Base-by-base conservation (phyloP, 306 rosid genomes). In the Dryas alaskensis region DNA sequence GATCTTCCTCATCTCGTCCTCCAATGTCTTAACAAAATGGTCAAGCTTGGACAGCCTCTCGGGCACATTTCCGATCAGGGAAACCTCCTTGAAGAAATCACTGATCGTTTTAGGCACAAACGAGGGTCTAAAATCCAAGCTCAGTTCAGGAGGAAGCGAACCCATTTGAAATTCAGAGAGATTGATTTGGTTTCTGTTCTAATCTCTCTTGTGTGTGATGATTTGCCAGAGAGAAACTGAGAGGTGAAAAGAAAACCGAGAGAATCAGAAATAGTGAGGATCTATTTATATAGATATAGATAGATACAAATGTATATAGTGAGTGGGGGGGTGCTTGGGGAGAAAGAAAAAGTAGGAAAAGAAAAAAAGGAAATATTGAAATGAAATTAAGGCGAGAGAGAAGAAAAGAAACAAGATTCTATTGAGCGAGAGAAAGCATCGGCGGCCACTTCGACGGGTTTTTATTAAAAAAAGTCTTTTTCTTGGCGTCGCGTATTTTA, bases 1-100 rank as follows among this genome's bases (percentile, higher is more conserved):
- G 91, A 94, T 94, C 91, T 94, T 94, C 73, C 60, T 74, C 87
- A 80, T 83, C 76, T 94, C 98, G 1, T 87, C 92, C 81, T 91
- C 92, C 81, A 94, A 84, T 51, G 77, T 72, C 22, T 76, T 46
- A 39, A 88, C 69, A 19, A 83, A 83, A 79, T 86, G 89, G 6
- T 82, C 84, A 68, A 91, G 86, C 49, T 54, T 74, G 31, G 84
- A 76, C 17, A 64, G 76, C 60, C 83, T 84, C 16, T 91, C 89
- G 17, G 85, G 2, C 9, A 76, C 60, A 79, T 76, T 59, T 1
- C 76, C 70, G 39, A 87, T 55, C 63, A 55, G 37, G 25, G 92
- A 87, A 4, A 91, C 76, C 66, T 82, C 83, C 48, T 4, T 77
- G 73, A 91, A 92, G 49, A 94, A 87, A 78, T 89, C 87, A 60